Evolutionary conservation across 1,139 yeast species (phyloP), one percentile per base, ranked within the genome.

Genomic region (Candida sanyaensis): DNA sequence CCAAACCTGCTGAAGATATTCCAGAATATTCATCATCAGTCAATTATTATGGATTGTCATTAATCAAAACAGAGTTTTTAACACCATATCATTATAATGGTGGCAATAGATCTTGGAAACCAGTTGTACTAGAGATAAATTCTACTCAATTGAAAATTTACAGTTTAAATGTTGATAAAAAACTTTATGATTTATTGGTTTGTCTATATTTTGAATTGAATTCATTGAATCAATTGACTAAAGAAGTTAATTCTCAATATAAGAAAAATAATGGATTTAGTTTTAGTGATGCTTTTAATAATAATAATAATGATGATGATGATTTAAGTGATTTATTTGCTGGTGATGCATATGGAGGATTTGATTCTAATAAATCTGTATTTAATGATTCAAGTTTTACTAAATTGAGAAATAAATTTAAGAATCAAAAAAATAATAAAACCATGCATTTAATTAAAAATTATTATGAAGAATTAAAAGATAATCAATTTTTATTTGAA

Each of bases 91-190:
- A 67, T 50, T 51, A 57, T 48, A 67, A 66, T 54, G 55, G 50
- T 27, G 58, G 63, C 7, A 58, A 57, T 26, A 48, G 71, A 28
- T 48, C 57, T 7, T 82, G 86, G 86, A 64, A 64, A 45, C 75
- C 78, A 0, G 81, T 78, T 37, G 59, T 78, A 41, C 62, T 80
- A n/a, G 84, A 78, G 51, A 63, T 83, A 46, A 80, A 82, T 61
- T 80, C 82, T 51, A 83, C 86, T 17, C 84, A 80, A 58, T 66
- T 83, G 44, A 73, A 73, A 44, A 50, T 83, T 17, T 74, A 76
- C 53, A 62, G 62, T 26, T 49, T 75, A 21, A 58, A 60, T n/a
- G 58, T 61, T 10, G 65, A 63, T 7, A 63, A 59, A 36, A 54
- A 58, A 42, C 49, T 67, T n/a, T 49, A 50, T 17, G 61, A 62